Evolutionary conservation across 306 rosid genomes (phyloP).

Genomic region (Dryas alaskensis): DNA sequence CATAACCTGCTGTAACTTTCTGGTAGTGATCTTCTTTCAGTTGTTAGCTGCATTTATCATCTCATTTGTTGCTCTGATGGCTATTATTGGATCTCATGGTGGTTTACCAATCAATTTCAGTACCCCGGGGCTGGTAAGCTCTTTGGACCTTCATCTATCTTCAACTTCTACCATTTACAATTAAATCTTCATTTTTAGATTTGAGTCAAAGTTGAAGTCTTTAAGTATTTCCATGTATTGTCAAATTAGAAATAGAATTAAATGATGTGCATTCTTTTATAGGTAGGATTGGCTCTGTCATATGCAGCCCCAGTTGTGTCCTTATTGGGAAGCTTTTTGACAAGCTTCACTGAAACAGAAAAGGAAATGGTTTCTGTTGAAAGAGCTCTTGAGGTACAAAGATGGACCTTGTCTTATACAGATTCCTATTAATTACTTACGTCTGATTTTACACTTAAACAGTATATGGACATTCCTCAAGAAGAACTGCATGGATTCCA

Average conservation of each 20-base stretch:
- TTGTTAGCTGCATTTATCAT: constrained; percentile 73
- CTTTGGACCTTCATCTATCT: constrained; percentile 27
- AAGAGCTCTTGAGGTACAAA: constrained; percentile 85
- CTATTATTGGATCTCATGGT: constrained; percentile 75
- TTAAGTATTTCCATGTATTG: not conserved
- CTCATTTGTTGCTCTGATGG: constrained; percentile 87
- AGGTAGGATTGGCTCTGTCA: constrained; percentile 96
- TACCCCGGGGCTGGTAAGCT: constrained; percentile 89
- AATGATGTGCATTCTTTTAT: constrained; percentile 15
- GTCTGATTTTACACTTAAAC: constrained; percentile 24
- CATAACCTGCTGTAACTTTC: constrained; percentile 21
- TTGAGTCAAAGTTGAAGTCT: not conserved
- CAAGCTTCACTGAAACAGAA: constrained; percentile 95
- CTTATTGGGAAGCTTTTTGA: constrained; percentile 72
- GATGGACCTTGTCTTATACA: constrained; percentile 13
- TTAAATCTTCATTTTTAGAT: not conserved
- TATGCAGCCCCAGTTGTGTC: constrained; percentile 90
- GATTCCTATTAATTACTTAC: constrained; percentile 24
- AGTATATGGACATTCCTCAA: constrained; percentile 91
- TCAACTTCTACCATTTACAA: not conserved
- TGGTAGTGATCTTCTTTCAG: constrained; percentile 48
- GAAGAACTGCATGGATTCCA: constrained; percentile 66
- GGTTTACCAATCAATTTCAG: constrained; percentile 66
- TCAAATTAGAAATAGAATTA: not conserved
- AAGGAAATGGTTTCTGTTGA: constrained; percentile 98